phyloP scores from a whole-genome alignment of 2,329 filamentous ascomycete genomes.

The Metarhizium brunneum region DNA sequence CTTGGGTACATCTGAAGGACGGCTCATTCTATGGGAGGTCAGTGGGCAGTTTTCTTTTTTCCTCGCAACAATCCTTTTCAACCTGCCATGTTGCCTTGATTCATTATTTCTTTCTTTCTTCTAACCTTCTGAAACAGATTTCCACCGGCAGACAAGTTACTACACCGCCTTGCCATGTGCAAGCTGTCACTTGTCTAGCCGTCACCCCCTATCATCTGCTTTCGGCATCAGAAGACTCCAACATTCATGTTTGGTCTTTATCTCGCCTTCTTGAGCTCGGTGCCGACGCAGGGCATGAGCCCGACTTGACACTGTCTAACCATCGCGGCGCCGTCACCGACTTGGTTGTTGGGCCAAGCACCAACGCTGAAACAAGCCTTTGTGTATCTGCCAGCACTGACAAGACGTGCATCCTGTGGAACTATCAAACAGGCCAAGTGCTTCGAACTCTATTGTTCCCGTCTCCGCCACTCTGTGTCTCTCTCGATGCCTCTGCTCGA shows the following conservation, averaged over 20 bases:
- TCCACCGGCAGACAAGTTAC: slow-evolving; percentile 68
- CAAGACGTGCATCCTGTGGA: slow-evolving; percentile 87
- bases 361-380: slow-evolving; percentile 62
- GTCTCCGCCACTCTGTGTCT: slow-evolving; percentile 59
- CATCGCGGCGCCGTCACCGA: slow-evolving; percentile 67
- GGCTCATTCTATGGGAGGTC: slow-evolving; percentile 90
- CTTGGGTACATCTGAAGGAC: slow-evolving; percentile 75
- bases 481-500: slow-evolving; percentile 74
- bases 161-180: slow-evolving; percentile 69
- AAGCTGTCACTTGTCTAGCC: slow-evolving; percentile 67
- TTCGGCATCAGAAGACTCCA: slow-evolving; percentile 77
- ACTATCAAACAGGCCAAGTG: slow-evolving; percentile 69
- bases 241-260: slow-evolving; percentile 86
- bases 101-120: neutral
- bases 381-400: slow-evolving; percentile 78
- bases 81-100: neutral
- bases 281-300: slow-evolving; percentile 50
- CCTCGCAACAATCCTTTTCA: slow-evolving; percentile 2
- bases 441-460: slow-evolving; percentile 78
- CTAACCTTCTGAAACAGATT: slow-evolving; percentile 36
- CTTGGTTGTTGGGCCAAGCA: slow-evolving; percentile 53
- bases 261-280: slow-evolving; percentile 58
- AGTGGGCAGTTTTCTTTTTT: slow-evolving; percentile 18
- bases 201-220: slow-evolving; percentile 64
- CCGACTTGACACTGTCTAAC: slow-evolving; percentile 67